Evolutionary conservation across 1,139 yeast genomes (phyloP).

Genomic region (Spathaspora jeffriesii): DNA sequence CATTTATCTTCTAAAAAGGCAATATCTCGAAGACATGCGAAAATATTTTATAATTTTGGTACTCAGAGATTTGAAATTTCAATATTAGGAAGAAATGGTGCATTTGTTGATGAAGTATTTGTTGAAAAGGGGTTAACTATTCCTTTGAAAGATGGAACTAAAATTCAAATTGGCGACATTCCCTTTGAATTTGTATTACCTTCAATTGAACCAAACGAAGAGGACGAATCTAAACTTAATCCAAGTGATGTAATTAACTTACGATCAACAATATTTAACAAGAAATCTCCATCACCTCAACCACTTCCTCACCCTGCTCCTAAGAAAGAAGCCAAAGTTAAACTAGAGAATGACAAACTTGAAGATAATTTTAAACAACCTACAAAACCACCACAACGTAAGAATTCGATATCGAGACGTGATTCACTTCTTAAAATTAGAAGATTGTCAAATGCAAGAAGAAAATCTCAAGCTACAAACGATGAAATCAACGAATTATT

Average conservation of each 20-base stretch:
- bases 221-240: conserved; percentile 35
- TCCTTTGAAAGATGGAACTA: conserved; percentile 77
- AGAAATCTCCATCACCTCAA: conserved; percentile 19
- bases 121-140: conserved; percentile 90
- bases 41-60: conserved; percentile 92
- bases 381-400: conserved; percentile 5
- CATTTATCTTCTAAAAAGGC: conserved; percentile 92
- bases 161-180: conserved; percentile 91
- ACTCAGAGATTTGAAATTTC: conserved; percentile 90
- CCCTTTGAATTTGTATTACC: conserved; percentile 88
- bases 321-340: conserved; percentile 5
- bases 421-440: conserved; percentile 20
- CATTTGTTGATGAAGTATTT: conserved; percentile 88
- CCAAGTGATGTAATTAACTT: conserved; percentile 57
- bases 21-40: conserved; percentile 90
- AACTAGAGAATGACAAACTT: conserved; percentile 1
- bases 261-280: conserved; percentile 34
- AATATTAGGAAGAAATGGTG: conserved; percentile 92
- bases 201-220: conserved; percentile 34
- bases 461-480: conserved; percentile 41
- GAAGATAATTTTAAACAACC: not conserved
- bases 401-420: conserved; percentile 13
- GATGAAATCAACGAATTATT: conserved; percentile 43
- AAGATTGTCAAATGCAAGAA: conserved; percentile 37
- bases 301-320: conserved; percentile 13